These are phyloP conservation scores for Exobasidium cylindrosporum DNA, from an alignment of 1,284 basidiomycete genomes.

Conservation along the genomic window DNA sequence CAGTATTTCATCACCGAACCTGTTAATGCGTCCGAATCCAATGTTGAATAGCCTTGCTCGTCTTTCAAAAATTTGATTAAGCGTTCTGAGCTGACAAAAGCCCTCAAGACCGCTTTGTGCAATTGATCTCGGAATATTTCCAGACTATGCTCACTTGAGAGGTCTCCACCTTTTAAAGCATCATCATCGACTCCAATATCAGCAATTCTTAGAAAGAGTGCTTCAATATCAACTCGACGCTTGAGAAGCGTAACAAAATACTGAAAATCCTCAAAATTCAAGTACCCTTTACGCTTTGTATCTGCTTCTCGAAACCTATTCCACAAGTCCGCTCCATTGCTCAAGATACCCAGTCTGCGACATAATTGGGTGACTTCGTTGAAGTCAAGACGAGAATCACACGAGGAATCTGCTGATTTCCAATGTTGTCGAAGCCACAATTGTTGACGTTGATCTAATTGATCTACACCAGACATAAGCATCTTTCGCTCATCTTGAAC, in stretches of 20 bases:
- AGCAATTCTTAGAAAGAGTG: constrained; percentile 48
- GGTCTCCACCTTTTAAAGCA: neutral
- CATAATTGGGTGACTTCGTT: constrained; percentile 75
- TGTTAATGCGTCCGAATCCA: neutral
- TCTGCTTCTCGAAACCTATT: constrained; percentile 76
- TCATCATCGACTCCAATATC: constrained; percentile 15
- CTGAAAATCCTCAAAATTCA: constrained; percentile 82
- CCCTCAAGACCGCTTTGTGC: neutral
- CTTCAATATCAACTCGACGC: constrained; percentile 73
- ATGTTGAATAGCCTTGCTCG: constrained; percentile 34
- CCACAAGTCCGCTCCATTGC: constrained; percentile 65
- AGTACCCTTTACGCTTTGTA: constrained; percentile 63
- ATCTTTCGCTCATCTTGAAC: constrained; percentile 54
- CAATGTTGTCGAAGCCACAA: constrained; percentile 81
- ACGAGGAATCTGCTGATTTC: constrained; percentile 67
- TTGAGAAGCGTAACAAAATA: constrained; percentile 81
- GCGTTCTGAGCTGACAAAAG: neutral
- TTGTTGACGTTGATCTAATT: constrained; percentile 65
- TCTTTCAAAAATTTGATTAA: constrained; percentile 35
- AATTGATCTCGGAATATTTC: neutral
- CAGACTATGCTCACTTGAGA: neutral
- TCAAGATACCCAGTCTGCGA: constrained; percentile 70
- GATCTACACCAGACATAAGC: constrained; percentile 29
- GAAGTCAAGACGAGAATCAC: constrained; percentile 68
- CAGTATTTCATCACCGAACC: constrained; percentile 25